Conservation (phyloP, 2,329 filamentous ascomycete species). For the Sordariomycetes sp. region DNA sequence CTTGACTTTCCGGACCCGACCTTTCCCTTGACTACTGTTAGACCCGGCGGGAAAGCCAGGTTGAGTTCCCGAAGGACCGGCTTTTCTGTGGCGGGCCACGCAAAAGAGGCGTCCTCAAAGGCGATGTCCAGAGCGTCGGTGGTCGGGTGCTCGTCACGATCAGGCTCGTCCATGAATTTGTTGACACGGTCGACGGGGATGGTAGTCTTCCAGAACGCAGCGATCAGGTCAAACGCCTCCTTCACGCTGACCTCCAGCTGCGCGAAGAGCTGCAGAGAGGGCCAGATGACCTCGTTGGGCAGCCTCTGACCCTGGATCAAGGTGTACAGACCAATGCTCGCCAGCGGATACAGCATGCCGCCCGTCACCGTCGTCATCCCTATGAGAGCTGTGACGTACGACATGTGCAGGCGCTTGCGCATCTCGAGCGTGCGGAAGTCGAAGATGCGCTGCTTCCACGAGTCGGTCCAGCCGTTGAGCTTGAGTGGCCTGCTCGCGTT, state of each 20-base stretch:
- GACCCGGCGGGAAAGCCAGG: conserved; percentile 35
- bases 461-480: conserved; percentile 28
- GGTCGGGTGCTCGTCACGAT: conserved; percentile 45
- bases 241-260: conserved; percentile 67
- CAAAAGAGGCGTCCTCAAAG: conserved; percentile 60
- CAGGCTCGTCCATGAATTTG: conserved; percentile 76
- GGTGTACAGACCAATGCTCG: conserved; percentile 76
- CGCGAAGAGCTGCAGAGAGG: conserved; percentile 70
- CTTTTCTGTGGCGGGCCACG: conserved; percentile 62
- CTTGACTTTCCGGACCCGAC: conserved; percentile 56
- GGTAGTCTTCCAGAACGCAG: conserved; percentile 69
- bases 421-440: conserved; percentile 24
- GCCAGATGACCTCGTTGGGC: conserved; percentile 76
- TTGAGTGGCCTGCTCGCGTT: conserved; percentile 66
- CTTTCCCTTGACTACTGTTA: conserved; percentile 48
- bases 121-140: conserved; percentile 29
- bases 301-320: conserved; percentile 58
- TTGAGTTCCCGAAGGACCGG: conserved; percentile 39
- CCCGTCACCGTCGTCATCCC: conserved; percentile 61
- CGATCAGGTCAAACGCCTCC: conserved; percentile 67
- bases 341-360: conserved; percentile 67
- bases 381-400: conserved; percentile 37
- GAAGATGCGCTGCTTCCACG: conserved; percentile 25
- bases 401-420: conserved; percentile 25
- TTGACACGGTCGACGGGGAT: conserved; percentile 77